Base-by-base conservation (phyloP, 768 basidiomycete genomes). In the Hemileccinum rubropunctum region DNA sequence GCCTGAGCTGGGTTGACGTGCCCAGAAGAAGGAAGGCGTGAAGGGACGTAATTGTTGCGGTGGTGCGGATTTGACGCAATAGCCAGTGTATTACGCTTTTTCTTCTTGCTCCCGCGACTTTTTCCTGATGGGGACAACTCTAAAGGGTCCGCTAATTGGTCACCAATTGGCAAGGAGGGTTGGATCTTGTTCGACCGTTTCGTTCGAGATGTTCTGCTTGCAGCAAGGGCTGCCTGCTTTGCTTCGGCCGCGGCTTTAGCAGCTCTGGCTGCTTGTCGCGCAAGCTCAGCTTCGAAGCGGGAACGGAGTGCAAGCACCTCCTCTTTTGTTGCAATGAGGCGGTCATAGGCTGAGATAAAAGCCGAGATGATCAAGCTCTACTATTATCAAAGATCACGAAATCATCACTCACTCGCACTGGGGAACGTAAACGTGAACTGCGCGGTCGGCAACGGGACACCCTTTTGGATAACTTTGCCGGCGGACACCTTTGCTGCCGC, bases 11-110 rank as follows among this genome's bases (percentile, higher is more conserved):
- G 50, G 61, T 65, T 71, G 40, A 65, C 59, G 42, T 68, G 68
- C 30, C 69, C 74, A 11, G 78, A 71, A 58, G 76, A 66, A 4
- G 91, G 85, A 45, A 91, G 71, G 14, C 91, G 78, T 38, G 91
- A 93, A 14, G 92, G 91, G 38, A 94, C 82, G 71, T 94, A 98
- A 73, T 98, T 98, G 63, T 88, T 79, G 50, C 95, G 77, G 71
- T 97, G 95, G 70, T 98, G 95, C 3, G 92, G 94, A 64, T 98
- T 97, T 45, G 90, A 88, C 39, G 91, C 92, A 66, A 97, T 95
- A 39, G 93, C 92, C 28, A 92, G 75, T 5, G 87, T 87, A 42
- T 87, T 86, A 42, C 92, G 81, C 72, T 97, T 98, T 83, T 97
- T 98, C 81, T 95, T 95, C 80, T 92, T 94, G 52, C 59, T 61